Evolutionary conservation across 306 rosid species (phyloP).

Genomic region (Heteromeles arbutifolia): DNA sequence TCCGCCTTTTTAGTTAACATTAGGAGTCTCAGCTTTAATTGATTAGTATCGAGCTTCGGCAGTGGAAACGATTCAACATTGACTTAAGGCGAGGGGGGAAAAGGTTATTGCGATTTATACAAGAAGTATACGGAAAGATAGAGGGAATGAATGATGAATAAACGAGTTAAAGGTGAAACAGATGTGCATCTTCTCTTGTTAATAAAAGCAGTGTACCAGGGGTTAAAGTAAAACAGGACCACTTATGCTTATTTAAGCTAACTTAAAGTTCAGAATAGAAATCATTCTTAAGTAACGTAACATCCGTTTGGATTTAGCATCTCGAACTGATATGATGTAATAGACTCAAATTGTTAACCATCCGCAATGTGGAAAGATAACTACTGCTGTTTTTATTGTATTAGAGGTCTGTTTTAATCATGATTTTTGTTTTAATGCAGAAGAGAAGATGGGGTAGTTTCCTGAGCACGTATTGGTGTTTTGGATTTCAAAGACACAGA

Average conservation of each 20-base stretch:
- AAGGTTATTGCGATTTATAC: neutral
- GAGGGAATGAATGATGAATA: neutral
- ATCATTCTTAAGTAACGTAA: neutral
- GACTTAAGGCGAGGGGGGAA: neutral
- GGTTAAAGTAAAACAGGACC: neutral
- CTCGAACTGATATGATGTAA: neutral
- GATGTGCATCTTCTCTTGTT: neutral
- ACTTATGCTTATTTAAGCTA: neutral
- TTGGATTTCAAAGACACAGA: slow-evolving; percentile 52
- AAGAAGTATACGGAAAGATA: neutral
- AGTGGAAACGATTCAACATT: neutral
- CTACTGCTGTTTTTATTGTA: slow-evolving; percentile 3
- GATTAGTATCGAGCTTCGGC: neutral
- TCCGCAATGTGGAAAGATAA: neutral
- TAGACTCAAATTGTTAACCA: neutral
- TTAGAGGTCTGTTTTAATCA: slow-evolving; percentile 5
- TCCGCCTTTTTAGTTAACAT: neutral
- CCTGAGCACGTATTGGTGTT: slow-evolving; percentile 60
- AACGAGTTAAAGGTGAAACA: neutral
- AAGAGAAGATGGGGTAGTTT: slow-evolving; percentile 87
- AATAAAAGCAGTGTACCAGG: neutral
- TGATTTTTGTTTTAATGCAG: slow-evolving; percentile 38
- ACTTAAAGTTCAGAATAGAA: neutral
- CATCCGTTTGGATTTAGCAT: neutral
- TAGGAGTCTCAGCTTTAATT: neutral